phyloP scores from a whole-genome alignment of 2,329 filamentous ascomycete genomes.

The Scopulariopsis brevicaulis region DNA sequence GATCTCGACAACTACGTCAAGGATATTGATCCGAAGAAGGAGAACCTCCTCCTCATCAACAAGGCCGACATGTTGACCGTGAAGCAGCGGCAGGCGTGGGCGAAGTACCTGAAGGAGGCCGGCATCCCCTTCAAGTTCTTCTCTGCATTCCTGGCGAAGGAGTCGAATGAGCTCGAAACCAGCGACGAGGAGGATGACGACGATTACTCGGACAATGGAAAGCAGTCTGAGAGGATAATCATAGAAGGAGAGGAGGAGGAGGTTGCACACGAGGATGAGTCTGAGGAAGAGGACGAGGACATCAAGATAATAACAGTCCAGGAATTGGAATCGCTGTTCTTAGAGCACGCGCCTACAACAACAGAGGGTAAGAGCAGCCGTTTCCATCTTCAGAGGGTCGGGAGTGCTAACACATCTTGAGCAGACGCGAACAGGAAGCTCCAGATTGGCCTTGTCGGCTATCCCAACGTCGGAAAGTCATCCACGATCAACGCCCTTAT shows the following conservation, averaged over 20 bases:
- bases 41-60: constrained; percentile 89
- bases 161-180: constrained; percentile 58
- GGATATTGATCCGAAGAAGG: constrained; percentile 76
- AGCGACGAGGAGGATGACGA: constrained; percentile 1
- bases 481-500: constrained; percentile 99
- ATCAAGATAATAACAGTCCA: constrained; percentile 84
- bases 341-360: constrained; percentile 52
- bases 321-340: constrained; percentile 81
- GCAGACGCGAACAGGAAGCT: constrained; percentile 51
- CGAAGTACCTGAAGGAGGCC: constrained; percentile 68
- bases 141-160: constrained; percentile 84
- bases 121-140: constrained; percentile 92
- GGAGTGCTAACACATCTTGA: constrained; percentile 7
- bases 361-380: constrained; percentile 32
- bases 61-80: constrained; percentile 98
- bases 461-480: constrained; percentile 98
- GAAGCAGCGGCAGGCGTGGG: constrained; percentile 74
- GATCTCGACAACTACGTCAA: constrained; percentile 93
- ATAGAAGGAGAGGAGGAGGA: constrained; percentile 25
- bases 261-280: constrained; percentile 21
- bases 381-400: not conserved
- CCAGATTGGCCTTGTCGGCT: constrained; percentile 87
- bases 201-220: constrained; percentile 8
- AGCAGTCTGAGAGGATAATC: constrained; percentile 13
- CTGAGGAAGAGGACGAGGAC: constrained; percentile 29